phyloP scores from a whole-genome alignment of 139 green algal genomes.

The Chlamydomonas sphaeroides region DNA sequence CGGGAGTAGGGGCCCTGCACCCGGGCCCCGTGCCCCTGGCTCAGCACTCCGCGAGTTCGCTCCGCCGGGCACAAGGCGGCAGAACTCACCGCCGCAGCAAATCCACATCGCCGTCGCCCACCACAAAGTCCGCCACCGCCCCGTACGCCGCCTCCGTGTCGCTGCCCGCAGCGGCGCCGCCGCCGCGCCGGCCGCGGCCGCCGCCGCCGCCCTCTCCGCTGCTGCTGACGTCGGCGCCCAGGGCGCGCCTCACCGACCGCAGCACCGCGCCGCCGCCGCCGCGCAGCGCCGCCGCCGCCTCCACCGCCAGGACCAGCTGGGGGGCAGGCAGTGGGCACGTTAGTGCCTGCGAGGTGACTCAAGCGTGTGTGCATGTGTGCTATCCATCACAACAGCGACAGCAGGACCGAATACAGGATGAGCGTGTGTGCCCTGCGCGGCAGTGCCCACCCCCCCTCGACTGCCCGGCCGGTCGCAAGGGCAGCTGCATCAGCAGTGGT shows the following conservation, averaged over 20 bases:
- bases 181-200: neutral
- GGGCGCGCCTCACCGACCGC: neutral
- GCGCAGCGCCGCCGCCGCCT: slow-evolving; percentile 14
- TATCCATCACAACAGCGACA: neutral
- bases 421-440: too few relatives aligned
- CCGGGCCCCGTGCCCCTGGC: too few relatives aligned
- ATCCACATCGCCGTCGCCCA: neutral
- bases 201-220: neutral
- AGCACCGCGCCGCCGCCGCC: neutral
- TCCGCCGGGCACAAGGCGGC: too few relatives aligned
- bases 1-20: too few relatives aligned
- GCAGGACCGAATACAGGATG: neutral
- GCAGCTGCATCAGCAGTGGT: too few relatives aligned
- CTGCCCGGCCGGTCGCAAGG: too few relatives aligned
- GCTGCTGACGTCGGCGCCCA: neutral
- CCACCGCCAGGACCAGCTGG: slow-evolving; percentile 36
- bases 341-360: too few relatives aligned
- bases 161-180: slow-evolving; percentile 28
- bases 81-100: slow-evolving; percentile 4
- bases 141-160: slow-evolving; percentile 39
- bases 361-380: neutral
- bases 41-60: too few relatives aligned
- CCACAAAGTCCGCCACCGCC: slow-evolving; percentile 30
- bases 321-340: too few relatives aligned
- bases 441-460: too few relatives aligned